Evolutionary conservation across 441 rosid species (phyloP), one percentile per base, ranked within the genome.

Genomic region (Populus hybrid): DNA sequence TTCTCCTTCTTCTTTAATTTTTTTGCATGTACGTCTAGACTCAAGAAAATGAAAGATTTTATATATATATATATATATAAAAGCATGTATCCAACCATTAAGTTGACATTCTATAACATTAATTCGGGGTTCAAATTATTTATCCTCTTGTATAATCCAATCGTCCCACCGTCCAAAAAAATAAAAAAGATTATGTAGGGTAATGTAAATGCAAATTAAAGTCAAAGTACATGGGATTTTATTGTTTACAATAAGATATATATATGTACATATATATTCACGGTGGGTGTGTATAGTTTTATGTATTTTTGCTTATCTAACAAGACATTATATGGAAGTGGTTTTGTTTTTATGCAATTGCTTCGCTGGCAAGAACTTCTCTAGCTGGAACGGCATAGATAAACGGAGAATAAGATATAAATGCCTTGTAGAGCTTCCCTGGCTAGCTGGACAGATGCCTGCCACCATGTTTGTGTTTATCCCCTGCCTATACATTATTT

Each of bases 301-400:
- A 40, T 63, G 53, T 21, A 2, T 72, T 9, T 53, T 23, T 63
- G 68, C 67, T 20, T 50, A 23, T 59, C 42, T 72, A 35, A 63
- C 61, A 74, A 68, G 78, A 73, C 78, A 63, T 76, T 38, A 6
- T 16, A 80, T 71, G 70, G 70, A 56, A 53, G 36, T 28, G 70
- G 71, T 53, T 59, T 38, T 68, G 45, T 64, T 64, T 36, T 67
- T 73, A 72, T 67, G 80, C 77, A 77, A 33, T 45, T 81, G 88
- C 84, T 80, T 86, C 53, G 81, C 78, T 85, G 90, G 83, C 85
- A 80, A 73, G 65, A 82, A 72, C 76, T 74, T 74, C 64, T 42
- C 33, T 23, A 68, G 33, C 68, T 79, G 59, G 76, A 71, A 71
- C 24, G 63, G 20, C 72, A 71, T 50, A 9, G 68, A 50, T 10